These are phyloP conservation scores for Backusella australiensis DNA, from an alignment of 192 early-diverging fungal species.

Conservation along the genomic window DNA sequence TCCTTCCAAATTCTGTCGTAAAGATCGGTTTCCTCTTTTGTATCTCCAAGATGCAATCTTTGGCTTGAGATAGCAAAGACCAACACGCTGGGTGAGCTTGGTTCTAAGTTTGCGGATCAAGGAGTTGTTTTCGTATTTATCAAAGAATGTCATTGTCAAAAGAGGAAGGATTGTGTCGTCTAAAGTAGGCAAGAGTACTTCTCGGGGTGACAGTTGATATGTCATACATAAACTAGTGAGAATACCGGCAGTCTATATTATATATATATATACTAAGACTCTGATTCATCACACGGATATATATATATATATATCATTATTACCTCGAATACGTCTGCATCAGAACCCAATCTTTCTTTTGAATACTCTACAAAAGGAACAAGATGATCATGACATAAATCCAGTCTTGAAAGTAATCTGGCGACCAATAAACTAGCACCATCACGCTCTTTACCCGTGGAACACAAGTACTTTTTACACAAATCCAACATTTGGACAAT, in stretches of 20 bases:
- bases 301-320: not conserved
- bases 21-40: slow-evolving; percentile 63
- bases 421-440: slow-evolving; percentile 80
- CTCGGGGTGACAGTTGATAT: slow-evolving; percentile 68
- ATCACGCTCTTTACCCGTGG: slow-evolving; percentile 85
- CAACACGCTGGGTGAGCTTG: slow-evolving; percentile 84
- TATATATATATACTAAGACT: not conserved
- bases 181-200: slow-evolving; percentile 56
- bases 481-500: slow-evolving; percentile 67
- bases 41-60: slow-evolving; percentile 67
- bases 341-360: slow-evolving; percentile 25
- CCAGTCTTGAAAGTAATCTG: slow-evolving; percentile 73
- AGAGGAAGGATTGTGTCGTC: slow-evolving; percentile 42
- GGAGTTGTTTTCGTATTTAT: slow-evolving; percentile 63
- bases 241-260: slow-evolving; percentile 53
- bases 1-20: slow-evolving; percentile 50
- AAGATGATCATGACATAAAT: slow-evolving; percentile 61
- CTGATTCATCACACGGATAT: not conserved
- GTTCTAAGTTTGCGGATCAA: slow-evolving; percentile 76
- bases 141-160: slow-evolving; percentile 39
- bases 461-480: slow-evolving; percentile 64
- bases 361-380: slow-evolving; percentile 74
- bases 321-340: slow-evolving; percentile 52
- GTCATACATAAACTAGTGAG: slow-evolving; percentile 63
- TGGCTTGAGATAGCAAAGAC: slow-evolving; percentile 75